Percentiles rank a stretch among this genome's conserved stretches.
Conservation (phyloP, 2,329 filamentous ascomycete species). For the Botryotinia globosa region DNA sequence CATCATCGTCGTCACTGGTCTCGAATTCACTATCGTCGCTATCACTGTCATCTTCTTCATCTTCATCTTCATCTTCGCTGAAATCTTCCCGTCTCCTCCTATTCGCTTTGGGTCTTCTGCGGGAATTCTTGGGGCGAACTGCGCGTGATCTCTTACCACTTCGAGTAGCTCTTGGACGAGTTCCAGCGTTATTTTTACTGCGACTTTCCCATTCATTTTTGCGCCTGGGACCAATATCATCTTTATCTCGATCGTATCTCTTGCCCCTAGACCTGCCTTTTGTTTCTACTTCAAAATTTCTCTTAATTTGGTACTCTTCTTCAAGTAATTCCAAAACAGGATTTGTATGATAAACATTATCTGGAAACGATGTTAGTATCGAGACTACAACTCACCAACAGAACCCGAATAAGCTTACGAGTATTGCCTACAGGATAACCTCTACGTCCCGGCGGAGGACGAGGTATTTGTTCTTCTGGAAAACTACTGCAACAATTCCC, state of each 20-base stretch:
- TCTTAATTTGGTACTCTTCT: slow-evolving; percentile 9
- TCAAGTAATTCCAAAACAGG: slow-evolving; percentile 5
- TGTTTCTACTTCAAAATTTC: neutral
- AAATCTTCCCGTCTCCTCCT: neutral
- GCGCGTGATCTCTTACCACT: neutral
- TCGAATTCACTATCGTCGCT: neutral
- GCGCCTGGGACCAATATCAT: neutral
- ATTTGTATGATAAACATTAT: neutral
- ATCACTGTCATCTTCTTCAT: slow-evolving; percentile 1
- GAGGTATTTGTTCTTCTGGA: neutral
- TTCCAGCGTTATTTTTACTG: neutral
- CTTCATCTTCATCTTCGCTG: neutral
- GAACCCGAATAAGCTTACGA: neutral
- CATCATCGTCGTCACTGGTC: neutral
- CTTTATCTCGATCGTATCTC: neutral
- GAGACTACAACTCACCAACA: neutral
- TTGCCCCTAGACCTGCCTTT: neutral
- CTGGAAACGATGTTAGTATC: neutral
- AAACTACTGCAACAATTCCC: slow-evolving; percentile 19
- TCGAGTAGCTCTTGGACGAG: neutral
- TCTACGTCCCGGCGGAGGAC: neutral
- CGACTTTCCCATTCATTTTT: neutral
- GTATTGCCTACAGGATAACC: neutral
- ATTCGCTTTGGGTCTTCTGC: neutral
- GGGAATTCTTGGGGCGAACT: neutral